phyloP scores from a whole-genome alignment of 2,329 filamentous ascomycete genomes.

The Geosmithia flava region DNA sequence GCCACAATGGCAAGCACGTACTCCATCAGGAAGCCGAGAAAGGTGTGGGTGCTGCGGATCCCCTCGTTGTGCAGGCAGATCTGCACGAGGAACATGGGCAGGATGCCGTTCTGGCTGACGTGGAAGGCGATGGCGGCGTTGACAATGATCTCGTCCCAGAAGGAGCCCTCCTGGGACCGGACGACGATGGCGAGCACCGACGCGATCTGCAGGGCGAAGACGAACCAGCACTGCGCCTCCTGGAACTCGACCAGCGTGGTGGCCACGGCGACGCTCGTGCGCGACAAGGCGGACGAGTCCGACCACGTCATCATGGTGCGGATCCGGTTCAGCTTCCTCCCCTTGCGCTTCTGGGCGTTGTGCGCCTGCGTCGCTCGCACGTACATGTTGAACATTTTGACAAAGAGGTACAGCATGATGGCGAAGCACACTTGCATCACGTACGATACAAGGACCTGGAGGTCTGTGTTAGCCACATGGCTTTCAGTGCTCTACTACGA shows the following conservation, averaged over 20 bases:
- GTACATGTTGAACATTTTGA: slow-evolving; percentile 22
- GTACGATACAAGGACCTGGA: slow-evolving; percentile 20
- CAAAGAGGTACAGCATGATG: slow-evolving; percentile 16
- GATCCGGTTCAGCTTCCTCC: slow-evolving; percentile 15
- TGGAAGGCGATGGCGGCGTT: slow-evolving; percentile 24
- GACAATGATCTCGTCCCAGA: slow-evolving; percentile 25
- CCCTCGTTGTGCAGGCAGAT: slow-evolving; percentile 24
- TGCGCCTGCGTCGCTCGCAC: slow-evolving; percentile 16
- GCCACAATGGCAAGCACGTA: slow-evolving; percentile 24
- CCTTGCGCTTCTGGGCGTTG: neutral
- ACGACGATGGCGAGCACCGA: slow-evolving; percentile 26
- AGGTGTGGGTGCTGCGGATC: slow-evolving; percentile 26
- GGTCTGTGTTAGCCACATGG: too few species aligned
- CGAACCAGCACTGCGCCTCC: slow-evolving; percentile 25
- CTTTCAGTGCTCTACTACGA: too few species aligned
- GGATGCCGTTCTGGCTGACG: slow-evolving; percentile 21
- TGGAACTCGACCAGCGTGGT: slow-evolving; percentile 27
- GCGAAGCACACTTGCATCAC: slow-evolving; percentile 23
- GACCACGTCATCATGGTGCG: slow-evolving; percentile 21
- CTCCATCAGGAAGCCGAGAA: slow-evolving; percentile 23
- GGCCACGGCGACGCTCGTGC: slow-evolving; percentile 24
- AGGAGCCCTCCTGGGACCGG: slow-evolving; percentile 24
- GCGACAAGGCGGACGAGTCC: slow-evolving; percentile 20
- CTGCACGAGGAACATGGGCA: slow-evolving; percentile 24
- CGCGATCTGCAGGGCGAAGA: slow-evolving; percentile 25